These are phyloP conservation scores for Puccinia novopanici DNA, from an alignment of 1,284 basidiomycete genomes.

Conservation along the genomic window DNA sequence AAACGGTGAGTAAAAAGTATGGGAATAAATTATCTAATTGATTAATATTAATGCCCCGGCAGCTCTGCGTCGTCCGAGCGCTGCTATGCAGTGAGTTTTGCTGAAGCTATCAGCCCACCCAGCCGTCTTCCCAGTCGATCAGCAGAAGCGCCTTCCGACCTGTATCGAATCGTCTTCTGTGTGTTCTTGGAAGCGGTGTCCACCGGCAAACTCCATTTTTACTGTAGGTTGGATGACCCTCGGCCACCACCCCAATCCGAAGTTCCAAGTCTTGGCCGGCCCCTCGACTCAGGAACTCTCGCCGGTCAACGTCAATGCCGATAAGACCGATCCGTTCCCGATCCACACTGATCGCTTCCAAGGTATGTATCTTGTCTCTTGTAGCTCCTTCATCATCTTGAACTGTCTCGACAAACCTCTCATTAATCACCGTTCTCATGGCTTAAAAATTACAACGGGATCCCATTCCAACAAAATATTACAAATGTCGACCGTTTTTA, in stretches of 20 bases:
- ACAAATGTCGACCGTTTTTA: neutral
- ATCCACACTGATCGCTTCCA: constrained; percentile 44
- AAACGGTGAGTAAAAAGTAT: too few species aligned
- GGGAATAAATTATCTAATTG: too few species aligned
- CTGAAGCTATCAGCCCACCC: too few species aligned
- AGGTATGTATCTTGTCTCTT: constrained; percentile 14
- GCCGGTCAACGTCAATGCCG: constrained; percentile 47
- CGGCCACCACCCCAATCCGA: constrained; percentile 11
- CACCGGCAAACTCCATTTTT: neutral
- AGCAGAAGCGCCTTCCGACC: too few species aligned
- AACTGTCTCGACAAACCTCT: neutral
- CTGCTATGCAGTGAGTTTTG: too few species aligned
- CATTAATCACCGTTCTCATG: too few species aligned
- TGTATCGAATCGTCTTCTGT: too few species aligned
- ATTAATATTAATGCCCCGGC: too few species aligned
- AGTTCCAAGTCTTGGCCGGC: constrained; percentile 44
- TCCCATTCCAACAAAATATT: neutral
- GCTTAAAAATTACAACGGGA: too few species aligned
- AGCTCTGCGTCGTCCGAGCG: too few species aligned
- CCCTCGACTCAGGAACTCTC: constrained; percentile 32
- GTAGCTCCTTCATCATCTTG: neutral
- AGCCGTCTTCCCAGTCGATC: too few species aligned
- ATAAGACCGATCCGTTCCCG: constrained; percentile 33
- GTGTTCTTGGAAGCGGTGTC: too few species aligned
- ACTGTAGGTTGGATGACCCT: constrained; percentile 10